Evolutionary conservation across 495 filamentous ascomycete genomes (phyloP).

Genomic region (Xylaria grammica): DNA sequence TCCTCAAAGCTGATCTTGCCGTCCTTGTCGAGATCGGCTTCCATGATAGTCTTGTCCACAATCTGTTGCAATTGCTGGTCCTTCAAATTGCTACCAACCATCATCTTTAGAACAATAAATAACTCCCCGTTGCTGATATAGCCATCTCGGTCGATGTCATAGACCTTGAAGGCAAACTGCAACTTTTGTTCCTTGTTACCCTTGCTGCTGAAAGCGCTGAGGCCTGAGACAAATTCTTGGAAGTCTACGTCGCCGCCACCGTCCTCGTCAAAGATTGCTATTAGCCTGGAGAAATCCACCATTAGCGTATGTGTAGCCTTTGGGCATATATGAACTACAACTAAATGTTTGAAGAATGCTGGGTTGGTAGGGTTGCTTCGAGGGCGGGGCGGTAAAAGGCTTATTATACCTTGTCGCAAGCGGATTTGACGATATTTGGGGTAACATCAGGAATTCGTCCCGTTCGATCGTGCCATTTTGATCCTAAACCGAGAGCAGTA

Average conservation of each 20-base stretch:
- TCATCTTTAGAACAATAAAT: slow-evolving; percentile 99
- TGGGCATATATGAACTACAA: too few relatives aligned
- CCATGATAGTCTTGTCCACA: slow-evolving; percentile 99
- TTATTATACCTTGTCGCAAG: slow-evolving; percentile 87
- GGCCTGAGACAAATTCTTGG: slow-evolving; percentile 96
- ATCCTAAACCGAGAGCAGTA: slow-evolving; percentile 62
- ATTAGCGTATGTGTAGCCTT: not conserved
- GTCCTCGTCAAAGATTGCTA: slow-evolving; percentile 99
- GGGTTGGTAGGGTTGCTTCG: not conserved
- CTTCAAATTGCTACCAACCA: slow-evolving; percentile 99
- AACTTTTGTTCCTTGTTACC: slow-evolving; percentile 99
- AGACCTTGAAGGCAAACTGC: slow-evolving; percentile 97
- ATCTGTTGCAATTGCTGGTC: slow-evolving; percentile 98
- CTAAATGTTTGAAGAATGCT: too few relatives aligned
- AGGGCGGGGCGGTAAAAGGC: slow-evolving; percentile 11
- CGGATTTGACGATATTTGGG: slow-evolving; percentile 97
- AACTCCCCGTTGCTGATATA: slow-evolving; percentile 99
- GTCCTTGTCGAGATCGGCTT: slow-evolving; percentile 93
- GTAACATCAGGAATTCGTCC: slow-evolving; percentile 95
- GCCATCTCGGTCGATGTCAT: slow-evolving; percentile 98
- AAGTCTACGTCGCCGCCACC: slow-evolving; percentile 98
- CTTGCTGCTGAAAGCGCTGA: slow-evolving; percentile 95
- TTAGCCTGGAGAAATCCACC: slow-evolving; percentile 68
- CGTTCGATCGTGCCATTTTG: slow-evolving; percentile 98
- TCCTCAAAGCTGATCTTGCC: slow-evolving; percentile 99